Conservation (phyloP, 306 rosid genomes). For the Vigna reflexopilosa region DNA sequence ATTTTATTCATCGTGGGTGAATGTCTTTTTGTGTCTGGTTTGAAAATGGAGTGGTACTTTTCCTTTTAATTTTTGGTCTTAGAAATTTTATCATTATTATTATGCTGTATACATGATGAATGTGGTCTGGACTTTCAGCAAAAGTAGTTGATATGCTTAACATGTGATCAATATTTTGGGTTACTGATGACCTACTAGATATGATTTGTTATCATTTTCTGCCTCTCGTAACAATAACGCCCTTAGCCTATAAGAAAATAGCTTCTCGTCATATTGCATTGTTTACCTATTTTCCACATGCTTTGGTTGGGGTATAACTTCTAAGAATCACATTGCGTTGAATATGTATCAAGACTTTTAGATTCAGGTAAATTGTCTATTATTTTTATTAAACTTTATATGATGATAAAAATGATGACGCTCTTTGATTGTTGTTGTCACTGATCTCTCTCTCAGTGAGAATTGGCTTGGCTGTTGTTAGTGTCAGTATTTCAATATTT, state of each 20-base stretch:
- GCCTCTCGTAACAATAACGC: not conserved
- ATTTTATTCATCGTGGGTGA: constrained; percentile 7
- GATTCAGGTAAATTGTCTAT: constrained; percentile 19
- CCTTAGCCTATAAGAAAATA: constrained; percentile 20
- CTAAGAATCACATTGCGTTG: constrained; percentile 5
- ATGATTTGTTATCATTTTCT: constrained; percentile 6
- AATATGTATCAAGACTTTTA: constrained; percentile 6
- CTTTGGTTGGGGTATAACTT: constrained; percentile 4
- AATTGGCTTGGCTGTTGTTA: constrained; percentile 22
- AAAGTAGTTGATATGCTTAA: constrained; percentile 24
- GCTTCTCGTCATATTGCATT: constrained; percentile 23
- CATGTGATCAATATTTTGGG: constrained; percentile 23
- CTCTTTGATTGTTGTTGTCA: constrained; percentile 8
- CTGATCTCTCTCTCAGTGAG: constrained; percentile 2
- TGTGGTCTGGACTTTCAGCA: constrained; percentile 27
- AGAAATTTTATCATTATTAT: constrained; percentile 22
- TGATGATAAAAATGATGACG: not conserved
- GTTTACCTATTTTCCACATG: constrained; percentile 16
- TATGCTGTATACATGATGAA: constrained; percentile 34
- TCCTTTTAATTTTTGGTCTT: constrained; percentile 26
- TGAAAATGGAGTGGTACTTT: constrained; percentile 26
- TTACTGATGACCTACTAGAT: constrained; percentile 4
- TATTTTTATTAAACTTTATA: not conserved
- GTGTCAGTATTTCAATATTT: constrained; percentile 34
- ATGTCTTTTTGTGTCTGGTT: constrained; percentile 15